Evolutionary conservation across 23 red algal species (phyloP).

Genomic region (Gracilaria domingensis): DNA sequence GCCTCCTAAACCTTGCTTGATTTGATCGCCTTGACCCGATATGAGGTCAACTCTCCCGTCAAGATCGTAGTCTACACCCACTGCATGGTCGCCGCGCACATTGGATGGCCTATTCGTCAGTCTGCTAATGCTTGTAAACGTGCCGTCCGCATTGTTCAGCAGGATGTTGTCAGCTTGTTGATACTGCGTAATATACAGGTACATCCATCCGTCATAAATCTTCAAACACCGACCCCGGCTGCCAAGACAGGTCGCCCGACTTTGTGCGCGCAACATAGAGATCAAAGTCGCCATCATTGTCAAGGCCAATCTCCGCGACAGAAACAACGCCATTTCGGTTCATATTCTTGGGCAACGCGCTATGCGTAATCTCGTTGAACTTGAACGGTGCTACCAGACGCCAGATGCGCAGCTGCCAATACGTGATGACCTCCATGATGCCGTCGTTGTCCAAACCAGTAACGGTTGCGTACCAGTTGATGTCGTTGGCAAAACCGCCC

Average conservation of each 20-base stretch:
- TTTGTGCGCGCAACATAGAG: constrained; percentile 73
- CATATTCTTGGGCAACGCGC: neutral
- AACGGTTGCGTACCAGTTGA: constrained; percentile 40
- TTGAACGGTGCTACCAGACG: constrained; percentile 26
- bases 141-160: constrained; percentile 66
- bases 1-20: constrained; percentile 27
- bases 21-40: constrained; percentile 39
- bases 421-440: constrained; percentile 65
- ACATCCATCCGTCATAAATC: constrained; percentile 76
- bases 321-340: constrained; percentile 34
- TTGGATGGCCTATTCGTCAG: neutral
- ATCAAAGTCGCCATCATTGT: constrained; percentile 82
- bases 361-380: constrained; percentile 14
- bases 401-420: constrained; percentile 23
- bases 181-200: constrained; percentile 58
- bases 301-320: constrained; percentile 73
- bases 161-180: constrained; percentile 39
- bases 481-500: constrained; percentile 47
- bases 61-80: constrained; percentile 61
- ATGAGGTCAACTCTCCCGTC: constrained; percentile 58
- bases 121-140: constrained; percentile 2
- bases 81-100: constrained; percentile 33
- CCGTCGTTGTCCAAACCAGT: constrained; percentile 67
- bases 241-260: constrained; percentile 45
- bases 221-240: neutral